Percentiles rank a stretch among this genome's conserved stretches.
Evolutionary conservation across 2,329 filamentous ascomycete species (phyloP).

Genomic region (Proliferodiscus dingleyae): DNA sequence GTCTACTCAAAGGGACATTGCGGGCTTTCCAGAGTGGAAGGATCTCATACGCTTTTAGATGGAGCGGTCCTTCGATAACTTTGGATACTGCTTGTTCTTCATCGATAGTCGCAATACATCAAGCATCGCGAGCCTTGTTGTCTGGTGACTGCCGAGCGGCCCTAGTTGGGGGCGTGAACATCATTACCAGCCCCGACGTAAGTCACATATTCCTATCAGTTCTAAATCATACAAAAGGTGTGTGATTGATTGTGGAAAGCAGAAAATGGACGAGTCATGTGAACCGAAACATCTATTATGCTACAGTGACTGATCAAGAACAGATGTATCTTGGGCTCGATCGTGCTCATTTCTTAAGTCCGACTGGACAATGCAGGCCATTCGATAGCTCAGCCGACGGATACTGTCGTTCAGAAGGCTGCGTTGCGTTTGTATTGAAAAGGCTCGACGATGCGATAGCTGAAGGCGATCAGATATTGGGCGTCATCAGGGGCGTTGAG

Average conservation of each 20-base stretch:
- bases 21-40: slow-evolving; percentile 2
- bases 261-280: no score
- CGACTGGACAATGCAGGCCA: background rate
- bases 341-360: background rate
- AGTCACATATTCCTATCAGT: no score
- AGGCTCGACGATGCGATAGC: background rate
- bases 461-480: background rate
- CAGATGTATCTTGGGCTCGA: background rate
- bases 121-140: slow-evolving; percentile 45
- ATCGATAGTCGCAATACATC: slow-evolving; percentile 48
- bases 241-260: no score
- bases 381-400: background rate
- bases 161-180: slow-evolving; percentile 8
- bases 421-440: background rate
- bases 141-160: slow-evolving; percentile 34
- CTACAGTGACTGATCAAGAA: no score
- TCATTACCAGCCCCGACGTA: background rate
- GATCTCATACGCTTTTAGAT: slow-evolving; percentile 3
- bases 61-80: slow-evolving; percentile 59
- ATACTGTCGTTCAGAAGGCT: background rate
- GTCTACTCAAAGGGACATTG: slow-evolving; percentile 3
- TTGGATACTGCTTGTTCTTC: slow-evolving; percentile 55
- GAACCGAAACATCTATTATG: no score
- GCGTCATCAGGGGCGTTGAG: background rate
- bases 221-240: no score